phyloP scores from a whole-genome alignment of 1,284 basidiomycete species.

The Inonotus hispidus region DNA sequence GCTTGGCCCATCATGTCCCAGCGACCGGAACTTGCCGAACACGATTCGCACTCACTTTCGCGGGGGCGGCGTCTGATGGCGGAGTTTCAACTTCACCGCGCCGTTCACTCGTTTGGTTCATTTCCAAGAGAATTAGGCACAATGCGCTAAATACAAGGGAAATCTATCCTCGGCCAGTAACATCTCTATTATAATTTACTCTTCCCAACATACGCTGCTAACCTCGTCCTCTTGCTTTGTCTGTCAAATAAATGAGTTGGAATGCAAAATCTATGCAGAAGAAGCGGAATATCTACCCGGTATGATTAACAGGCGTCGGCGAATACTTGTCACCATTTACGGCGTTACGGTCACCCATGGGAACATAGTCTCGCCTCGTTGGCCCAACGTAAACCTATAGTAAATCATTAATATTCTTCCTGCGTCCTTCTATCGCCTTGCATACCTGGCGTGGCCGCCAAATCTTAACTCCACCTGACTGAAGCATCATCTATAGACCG shows the following conservation, averaged over 20 bases:
- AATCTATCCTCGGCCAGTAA: not conserved
- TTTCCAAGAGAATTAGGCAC: constrained; percentile 3
- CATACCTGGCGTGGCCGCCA: constrained; percentile 80
- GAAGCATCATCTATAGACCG: constrained; percentile 74
- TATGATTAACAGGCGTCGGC: constrained; percentile 65
- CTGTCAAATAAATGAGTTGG: constrained; percentile 32
- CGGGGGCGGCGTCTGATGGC: not conserved
- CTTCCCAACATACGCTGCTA: constrained; percentile 67
- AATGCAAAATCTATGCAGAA: constrained; percentile 10
- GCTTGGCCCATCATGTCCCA: not conserved
- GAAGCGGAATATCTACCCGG: constrained; percentile 50
- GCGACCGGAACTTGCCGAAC: constrained; percentile 1
- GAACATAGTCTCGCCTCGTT: constrained; percentile 66
- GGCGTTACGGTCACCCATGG: constrained; percentile 52
- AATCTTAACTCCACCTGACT: constrained; percentile 82
- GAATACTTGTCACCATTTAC: constrained; percentile 49
- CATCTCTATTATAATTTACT: constrained; percentile 39
- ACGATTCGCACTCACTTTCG: not conserved
- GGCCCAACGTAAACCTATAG: constrained; percentile 70
- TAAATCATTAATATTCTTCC: not conserved
- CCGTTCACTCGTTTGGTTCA: not conserved
- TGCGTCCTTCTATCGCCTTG: constrained; percentile 13
- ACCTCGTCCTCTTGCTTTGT: constrained; percentile 70
- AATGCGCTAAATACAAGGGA: not conserved
- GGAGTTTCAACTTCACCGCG: constrained; percentile 4